These are phyloP conservation scores for Trichophyton benhamiae DNA, from an alignment of 2,329 filamentous ascomycete species.

Conservation along the genomic window DNA sequence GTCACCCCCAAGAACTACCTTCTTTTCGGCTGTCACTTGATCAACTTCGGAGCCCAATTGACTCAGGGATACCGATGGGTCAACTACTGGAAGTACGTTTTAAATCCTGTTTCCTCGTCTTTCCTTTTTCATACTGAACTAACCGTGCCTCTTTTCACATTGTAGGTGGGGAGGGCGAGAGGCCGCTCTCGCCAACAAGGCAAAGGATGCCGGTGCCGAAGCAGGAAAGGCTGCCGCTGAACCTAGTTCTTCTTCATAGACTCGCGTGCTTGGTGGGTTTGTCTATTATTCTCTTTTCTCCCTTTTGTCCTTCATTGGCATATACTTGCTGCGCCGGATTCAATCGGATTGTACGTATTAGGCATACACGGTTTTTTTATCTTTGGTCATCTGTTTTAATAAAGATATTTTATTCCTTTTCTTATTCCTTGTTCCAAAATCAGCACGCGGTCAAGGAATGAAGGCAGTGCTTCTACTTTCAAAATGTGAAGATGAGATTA, in stretches of 20 bases:
- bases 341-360: background rate
- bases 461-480: background rate
- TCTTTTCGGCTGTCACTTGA: constrained; percentile 54
- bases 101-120: background rate
- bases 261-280: background rate
- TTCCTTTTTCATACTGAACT: background rate
- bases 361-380: constrained; percentile 4
- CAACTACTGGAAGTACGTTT: constrained; percentile 45
- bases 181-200: constrained; percentile 23
- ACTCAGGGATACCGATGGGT: constrained; percentile 52
- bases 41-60: constrained; percentile 51
- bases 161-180: constrained; percentile 33
- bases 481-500: background rate
- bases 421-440: background rate
- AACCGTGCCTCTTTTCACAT: background rate
- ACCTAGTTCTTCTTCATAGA: constrained; percentile 10
- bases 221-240: constrained; percentile 20
- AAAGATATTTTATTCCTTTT: constrained; percentile 10
- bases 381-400: constrained; percentile 3
- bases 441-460: background rate
- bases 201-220: constrained; percentile 20
- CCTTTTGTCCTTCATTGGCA: constrained; percentile 1
- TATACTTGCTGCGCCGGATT: constrained; percentile 1
- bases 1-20: constrained; percentile 54
- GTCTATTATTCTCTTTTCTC: background rate